A percentile compares a stretch with the other conserved stretches of the same genome.
Conservation (phyloP, 306 rosid species). For the Vicia villosa region DNA sequence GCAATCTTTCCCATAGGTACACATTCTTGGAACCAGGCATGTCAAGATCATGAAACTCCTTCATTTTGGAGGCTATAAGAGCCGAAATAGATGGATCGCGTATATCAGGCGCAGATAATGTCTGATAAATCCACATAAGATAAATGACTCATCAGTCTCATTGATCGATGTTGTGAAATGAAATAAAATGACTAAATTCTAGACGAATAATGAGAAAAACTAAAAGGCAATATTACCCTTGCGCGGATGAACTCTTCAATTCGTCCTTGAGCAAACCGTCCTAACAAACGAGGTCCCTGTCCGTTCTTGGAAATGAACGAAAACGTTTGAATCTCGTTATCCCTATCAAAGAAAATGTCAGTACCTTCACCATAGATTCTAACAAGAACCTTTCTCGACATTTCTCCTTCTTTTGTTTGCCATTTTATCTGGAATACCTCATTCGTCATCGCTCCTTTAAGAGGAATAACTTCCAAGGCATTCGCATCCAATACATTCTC, state of each 20-base stretch:
- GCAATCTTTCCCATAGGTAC: slow-evolving; percentile 66
- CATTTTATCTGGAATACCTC: slow-evolving; percentile 80
- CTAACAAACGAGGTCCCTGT: slow-evolving; percentile 78
- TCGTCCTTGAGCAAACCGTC: slow-evolving; percentile 73
- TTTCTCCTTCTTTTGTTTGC: slow-evolving; percentile 56
- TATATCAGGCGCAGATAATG: slow-evolving; percentile 75
- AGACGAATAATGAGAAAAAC: background rate
- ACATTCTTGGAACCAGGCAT: slow-evolving; percentile 71
- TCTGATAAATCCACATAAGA: slow-evolving; percentile 62
- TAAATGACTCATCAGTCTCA: too few species aligned
- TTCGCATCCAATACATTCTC: slow-evolving; percentile 55
- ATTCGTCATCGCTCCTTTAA: slow-evolving; percentile 90
- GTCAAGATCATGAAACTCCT: slow-evolving; percentile 79
- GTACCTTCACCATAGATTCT: slow-evolving; percentile 87
- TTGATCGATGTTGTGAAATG: too few species aligned
- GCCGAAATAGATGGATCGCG: slow-evolving; percentile 64
- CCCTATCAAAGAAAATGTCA: slow-evolving; percentile 65
- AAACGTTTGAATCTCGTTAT: slow-evolving; percentile 58
- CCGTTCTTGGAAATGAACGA: slow-evolving; percentile 73
- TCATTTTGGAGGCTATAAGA: slow-evolving; percentile 73
- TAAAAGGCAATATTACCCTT: slow-evolving; percentile 47
- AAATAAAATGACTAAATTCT: too few species aligned
- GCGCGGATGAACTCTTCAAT: slow-evolving; percentile 87
- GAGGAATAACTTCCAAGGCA: slow-evolving; percentile 66
- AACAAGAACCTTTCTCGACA: slow-evolving; percentile 64